A percentile compares a stretch with the other conserved stretches of the same genome.
These are phyloP conservation scores for Stromatinia cepivora DNA, from an alignment of 2,329 filamentous ascomycete genomes.

Conservation along the genomic window DNA sequence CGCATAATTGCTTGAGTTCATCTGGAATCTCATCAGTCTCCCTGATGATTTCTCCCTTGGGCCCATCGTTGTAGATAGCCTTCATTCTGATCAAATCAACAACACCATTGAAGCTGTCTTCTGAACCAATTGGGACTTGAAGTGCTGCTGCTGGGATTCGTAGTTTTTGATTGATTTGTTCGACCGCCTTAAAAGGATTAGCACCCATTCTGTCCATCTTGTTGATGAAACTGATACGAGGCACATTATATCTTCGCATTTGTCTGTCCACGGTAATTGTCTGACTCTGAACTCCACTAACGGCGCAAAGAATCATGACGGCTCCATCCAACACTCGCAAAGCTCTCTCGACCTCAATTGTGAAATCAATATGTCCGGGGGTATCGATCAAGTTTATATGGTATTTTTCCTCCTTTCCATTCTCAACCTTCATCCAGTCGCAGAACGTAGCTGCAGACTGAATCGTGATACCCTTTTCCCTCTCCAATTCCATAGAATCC, in stretches of 20 bases:
- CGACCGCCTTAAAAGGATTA: conserved; percentile 95
- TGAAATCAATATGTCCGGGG: conserved; percentile 98
- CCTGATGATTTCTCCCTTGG: conserved; percentile 74
- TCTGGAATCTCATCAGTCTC: conserved; percentile 79
- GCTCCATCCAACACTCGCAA: conserved; percentile 93
- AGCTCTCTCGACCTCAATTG: conserved; percentile 95
- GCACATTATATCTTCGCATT: conserved; percentile 98
- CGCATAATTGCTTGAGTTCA: conserved; percentile 71
- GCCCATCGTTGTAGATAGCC: conserved; percentile 87
- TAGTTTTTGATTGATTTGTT: conserved; percentile 96
- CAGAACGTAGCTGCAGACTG: conserved; percentile 97
- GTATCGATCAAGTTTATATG: conserved; percentile 99
- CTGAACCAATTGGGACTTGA: conserved; percentile 89
- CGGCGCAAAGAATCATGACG: conserved; percentile 97
- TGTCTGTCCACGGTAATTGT: conserved; percentile 98
- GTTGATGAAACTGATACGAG: conserved; percentile 94
- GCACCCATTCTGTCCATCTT: conserved; percentile 99
- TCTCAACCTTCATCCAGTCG: conserved; percentile 87
- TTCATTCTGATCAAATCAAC: conserved; percentile 92
- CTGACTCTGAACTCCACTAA: conserved; percentile 95
- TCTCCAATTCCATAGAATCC: conserved; percentile 99
- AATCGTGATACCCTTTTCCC: conserved; percentile 98
- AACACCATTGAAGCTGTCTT: conserved; percentile 90
- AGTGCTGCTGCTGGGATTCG: conserved; percentile 90
- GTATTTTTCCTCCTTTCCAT: conserved; percentile 85